Evolutionary conservation across 2,329 filamentous ascomycete species (phyloP).

Genomic region (Penicillium glabrum): DNA sequence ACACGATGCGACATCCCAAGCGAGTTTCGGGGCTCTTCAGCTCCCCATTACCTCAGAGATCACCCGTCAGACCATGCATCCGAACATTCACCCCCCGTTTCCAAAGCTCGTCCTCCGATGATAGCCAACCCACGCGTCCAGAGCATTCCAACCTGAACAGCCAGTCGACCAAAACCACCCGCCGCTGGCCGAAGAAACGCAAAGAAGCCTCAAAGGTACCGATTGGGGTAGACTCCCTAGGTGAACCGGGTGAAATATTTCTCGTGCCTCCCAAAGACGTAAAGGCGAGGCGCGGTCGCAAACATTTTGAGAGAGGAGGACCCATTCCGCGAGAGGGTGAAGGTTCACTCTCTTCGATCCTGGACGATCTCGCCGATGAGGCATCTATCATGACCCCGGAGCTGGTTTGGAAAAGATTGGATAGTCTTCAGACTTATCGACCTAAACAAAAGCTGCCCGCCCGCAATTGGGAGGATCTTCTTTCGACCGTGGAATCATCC

Average conservation of each 20-base stretch:
- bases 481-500: constrained; percentile 30
- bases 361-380: constrained; percentile 27
- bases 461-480: constrained; percentile 31
- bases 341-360: constrained; percentile 11
- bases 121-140: neutral
- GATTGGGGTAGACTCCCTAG: constrained; percentile 36
- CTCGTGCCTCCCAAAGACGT: constrained; percentile 30
- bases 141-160: neutral
- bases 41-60: neutral
- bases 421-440: constrained; percentile 26
- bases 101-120: constrained; percentile 7
- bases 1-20: constrained; percentile 11
- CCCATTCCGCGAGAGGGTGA: neutral
- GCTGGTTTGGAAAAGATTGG: constrained; percentile 26
- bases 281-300: constrained; percentile 5
- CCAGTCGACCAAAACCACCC: neutral
- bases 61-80: neutral
- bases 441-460: constrained; percentile 26
- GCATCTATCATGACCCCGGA: constrained; percentile 8
- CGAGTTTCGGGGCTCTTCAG: neutral
- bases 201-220: neutral
- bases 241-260: constrained; percentile 39
- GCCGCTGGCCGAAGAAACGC: neutral
- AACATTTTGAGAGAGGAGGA: neutral
- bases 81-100: neutral